phyloP scores from a whole-genome alignment of 2,329 filamentous ascomycete species.

The Periconia digitata region DNA sequence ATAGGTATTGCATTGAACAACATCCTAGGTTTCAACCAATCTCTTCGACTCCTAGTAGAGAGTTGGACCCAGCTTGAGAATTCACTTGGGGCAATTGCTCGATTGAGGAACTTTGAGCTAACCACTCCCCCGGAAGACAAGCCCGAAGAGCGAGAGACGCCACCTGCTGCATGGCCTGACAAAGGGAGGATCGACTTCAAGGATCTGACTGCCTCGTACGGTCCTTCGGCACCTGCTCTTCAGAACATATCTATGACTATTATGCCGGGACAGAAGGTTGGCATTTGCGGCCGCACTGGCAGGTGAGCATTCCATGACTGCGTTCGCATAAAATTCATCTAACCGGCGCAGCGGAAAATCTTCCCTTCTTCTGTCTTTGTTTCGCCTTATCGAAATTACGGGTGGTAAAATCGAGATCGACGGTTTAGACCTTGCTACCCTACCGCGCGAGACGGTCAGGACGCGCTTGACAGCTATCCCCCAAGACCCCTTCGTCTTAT shows the following conservation, averaged over 20 bases:
- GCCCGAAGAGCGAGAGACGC: slow-evolving; percentile 22
- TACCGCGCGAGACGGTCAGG: slow-evolving; percentile 46
- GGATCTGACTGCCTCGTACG: slow-evolving; percentile 1
- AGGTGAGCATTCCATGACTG: slow-evolving; percentile 1
- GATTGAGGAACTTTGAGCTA: slow-evolving; percentile 52
- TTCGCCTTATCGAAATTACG: slow-evolving; percentile 13
- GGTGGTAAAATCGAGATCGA: slow-evolving; percentile 48
- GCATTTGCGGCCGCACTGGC: slow-evolving; percentile 53
- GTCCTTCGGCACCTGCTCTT: slow-evolving; percentile 2
- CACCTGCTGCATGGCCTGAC: slow-evolving; percentile 3
- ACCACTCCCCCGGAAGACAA: slow-evolving; percentile 42
- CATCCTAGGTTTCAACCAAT: slow-evolving; percentile 52
- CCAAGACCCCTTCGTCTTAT: slow-evolving; percentile 48
- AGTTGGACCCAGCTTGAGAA: slow-evolving; percentile 59
- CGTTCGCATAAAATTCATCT: slow-evolving; percentile 1
- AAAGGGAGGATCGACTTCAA: neutral
- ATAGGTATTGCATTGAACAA: slow-evolving; percentile 54
- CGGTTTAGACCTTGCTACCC: slow-evolving; percentile 45
- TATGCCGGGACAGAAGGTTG: slow-evolving; percentile 28
- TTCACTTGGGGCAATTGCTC: slow-evolving; percentile 55
- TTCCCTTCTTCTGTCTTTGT: slow-evolving; percentile 18
- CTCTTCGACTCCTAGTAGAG: slow-evolving; percentile 47
- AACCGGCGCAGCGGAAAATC: slow-evolving; percentile 43
- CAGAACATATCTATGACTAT: slow-evolving; percentile 3
- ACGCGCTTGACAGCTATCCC: slow-evolving; percentile 46